Evolutionary conservation across 257 asterid genomes (phyloP).

Genomic region (Solanum chmielewskii): DNA sequence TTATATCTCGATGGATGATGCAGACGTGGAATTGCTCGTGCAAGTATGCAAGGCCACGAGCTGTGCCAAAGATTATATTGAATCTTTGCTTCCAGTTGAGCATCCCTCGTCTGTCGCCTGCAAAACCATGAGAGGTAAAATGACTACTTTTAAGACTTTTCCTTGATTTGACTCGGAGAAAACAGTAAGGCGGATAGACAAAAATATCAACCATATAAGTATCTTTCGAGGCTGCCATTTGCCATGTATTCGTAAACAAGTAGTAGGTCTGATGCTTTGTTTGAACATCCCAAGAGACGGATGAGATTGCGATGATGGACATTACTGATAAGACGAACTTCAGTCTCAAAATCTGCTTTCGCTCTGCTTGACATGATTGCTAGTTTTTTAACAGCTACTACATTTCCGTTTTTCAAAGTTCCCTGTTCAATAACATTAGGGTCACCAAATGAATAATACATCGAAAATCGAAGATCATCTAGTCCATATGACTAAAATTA

Average conservation of each 20-base stretch:
- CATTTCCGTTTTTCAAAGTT: constrained; percentile 47
- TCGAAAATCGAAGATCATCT: neutral
- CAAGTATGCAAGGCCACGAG: constrained; percentile 68
- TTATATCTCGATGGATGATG: constrained; percentile 73
- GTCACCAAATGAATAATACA: neutral
- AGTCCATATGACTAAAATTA: neutral
- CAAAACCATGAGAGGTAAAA: neutral
- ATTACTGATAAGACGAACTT: constrained; percentile 73
- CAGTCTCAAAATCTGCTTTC: constrained; percentile 61
- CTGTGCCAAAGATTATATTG: constrained; percentile 59
- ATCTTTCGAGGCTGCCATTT: constrained; percentile 72
- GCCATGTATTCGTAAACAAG: constrained; percentile 72
- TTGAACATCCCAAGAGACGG: constrained; percentile 69
- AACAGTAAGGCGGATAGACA: neutral
- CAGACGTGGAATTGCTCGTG: constrained; percentile 66
- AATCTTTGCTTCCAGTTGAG: constrained; percentile 75
- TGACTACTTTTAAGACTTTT: neutral
- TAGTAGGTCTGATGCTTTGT: constrained; percentile 52
- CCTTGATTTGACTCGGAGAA: neutral
- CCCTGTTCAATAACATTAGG: constrained; percentile 32
- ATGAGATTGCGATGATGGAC: constrained; percentile 87
- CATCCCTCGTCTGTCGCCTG: constrained; percentile 53
- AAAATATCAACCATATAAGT: constrained; percentile 36
- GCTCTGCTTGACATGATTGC: constrained; percentile 39
- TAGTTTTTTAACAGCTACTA: constrained; percentile 70